These are phyloP conservation scores for Leishmania turanica DNA, from an alignment of 208 protist genomes.

Conservation along the genomic window DNA sequence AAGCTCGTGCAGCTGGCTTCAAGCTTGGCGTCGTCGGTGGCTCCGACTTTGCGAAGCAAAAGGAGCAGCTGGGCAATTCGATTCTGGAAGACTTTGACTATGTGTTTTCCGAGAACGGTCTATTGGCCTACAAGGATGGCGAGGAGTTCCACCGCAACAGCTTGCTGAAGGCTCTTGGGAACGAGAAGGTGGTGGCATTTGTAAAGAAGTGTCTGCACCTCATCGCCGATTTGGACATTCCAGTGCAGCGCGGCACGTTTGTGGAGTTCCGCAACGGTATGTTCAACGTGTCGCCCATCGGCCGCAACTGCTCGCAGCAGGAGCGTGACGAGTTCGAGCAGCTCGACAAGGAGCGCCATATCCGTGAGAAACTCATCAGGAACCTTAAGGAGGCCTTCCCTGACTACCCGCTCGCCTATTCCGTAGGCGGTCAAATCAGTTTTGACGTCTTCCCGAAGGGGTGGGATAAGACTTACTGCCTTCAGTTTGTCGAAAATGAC, in stretches of 20 bases:
- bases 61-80: conserved; percentile 96
- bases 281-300: conserved; percentile 99
- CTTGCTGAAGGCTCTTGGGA: conserved; percentile 92
- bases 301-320: conserved; percentile 97
- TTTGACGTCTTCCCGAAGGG: conserved; percentile 99
- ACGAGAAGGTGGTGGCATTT: conserved; percentile 95
- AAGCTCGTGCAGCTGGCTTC: conserved; percentile 86
- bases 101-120: conserved; percentile 99
- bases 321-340: conserved; percentile 98
- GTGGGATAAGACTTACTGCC: conserved; percentile 99
- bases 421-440: conserved; percentile 99
- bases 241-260: conserved; percentile 99
- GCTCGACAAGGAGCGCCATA: conserved; percentile 96
- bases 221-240: conserved; percentile 97
- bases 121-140: conserved; percentile 92
- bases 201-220: conserved; percentile 95
- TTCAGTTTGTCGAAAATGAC: conserved; percentile 95
- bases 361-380: conserved; percentile 95
- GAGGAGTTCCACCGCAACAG: conserved; percentile 91
- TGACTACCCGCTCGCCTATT: conserved; percentile 95
- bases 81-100: conserved; percentile 96
- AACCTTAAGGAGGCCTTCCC: conserved; percentile 84
- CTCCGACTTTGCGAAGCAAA: conserved; percentile 98
- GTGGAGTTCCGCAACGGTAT: conserved; percentile 99
- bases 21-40: conserved; percentile 98